phyloP scores from a whole-genome alignment of 2,329 filamentous ascomycete genomes.

The Ciborinia camelliae region DNA sequence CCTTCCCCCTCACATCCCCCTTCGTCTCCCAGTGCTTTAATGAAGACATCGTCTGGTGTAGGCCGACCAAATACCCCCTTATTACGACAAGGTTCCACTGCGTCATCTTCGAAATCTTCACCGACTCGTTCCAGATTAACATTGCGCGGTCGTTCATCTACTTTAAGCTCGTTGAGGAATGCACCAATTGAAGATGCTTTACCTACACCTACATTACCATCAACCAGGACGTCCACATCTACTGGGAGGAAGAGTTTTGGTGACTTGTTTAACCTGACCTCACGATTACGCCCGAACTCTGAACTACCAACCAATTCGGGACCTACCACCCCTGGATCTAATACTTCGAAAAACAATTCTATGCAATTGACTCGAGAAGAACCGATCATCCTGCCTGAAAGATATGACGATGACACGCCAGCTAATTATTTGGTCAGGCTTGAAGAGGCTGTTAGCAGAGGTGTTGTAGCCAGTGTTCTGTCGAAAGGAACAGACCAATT shows the following conservation, averaged over 20 bases:
- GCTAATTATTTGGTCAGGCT: conserved; percentile 83
- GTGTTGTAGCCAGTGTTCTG: conserved; percentile 78
- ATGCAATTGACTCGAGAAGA: conserved; percentile 69
- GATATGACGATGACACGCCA: conserved; percentile 83
- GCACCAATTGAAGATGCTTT: conserved; percentile 69
- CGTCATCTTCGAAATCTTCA: conserved; percentile 64
- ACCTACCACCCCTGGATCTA: conserved; percentile 65
- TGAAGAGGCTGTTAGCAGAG: conserved; percentile 74
- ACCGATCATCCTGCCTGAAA: conserved; percentile 67
- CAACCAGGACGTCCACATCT: conserved; percentile 70
- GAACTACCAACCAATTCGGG: conserved; percentile 70
- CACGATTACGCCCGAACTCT: conserved; percentile 76
- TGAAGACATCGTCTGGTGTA: conserved; percentile 30
- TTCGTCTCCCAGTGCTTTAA: conserved; percentile 24
- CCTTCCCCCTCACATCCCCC: conserved; percentile 29
- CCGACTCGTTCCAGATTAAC: conserved; percentile 58
- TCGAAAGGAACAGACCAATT: conserved; percentile 87
- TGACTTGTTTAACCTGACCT: conserved; percentile 73
- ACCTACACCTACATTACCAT: conserved; percentile 56
- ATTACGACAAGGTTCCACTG: conserved; percentile 57
- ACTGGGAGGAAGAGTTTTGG: conserved; percentile 93
- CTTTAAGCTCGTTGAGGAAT: conserved; percentile 76
- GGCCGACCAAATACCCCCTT: conserved; percentile 45
- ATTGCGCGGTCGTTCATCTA: conserved; percentile 78
- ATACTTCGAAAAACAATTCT: conserved; percentile 76